phyloP scores from a whole-genome alignment of 805 yeast genomes.

The Ogataea kodamae region DNA sequence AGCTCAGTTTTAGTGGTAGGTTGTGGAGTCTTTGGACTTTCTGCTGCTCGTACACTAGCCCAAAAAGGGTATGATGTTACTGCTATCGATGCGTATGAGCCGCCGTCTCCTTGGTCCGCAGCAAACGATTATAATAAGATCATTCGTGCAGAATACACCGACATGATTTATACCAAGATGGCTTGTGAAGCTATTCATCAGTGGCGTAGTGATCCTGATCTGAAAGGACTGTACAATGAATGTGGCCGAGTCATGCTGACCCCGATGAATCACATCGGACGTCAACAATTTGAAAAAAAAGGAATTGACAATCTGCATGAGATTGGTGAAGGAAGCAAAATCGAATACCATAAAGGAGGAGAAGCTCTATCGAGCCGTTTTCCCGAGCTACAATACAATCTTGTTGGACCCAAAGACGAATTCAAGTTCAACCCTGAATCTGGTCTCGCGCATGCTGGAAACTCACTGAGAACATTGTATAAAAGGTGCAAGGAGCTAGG shows the following conservation, averaged over 20 bases:
- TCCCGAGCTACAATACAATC: slow-evolving; percentile 18
- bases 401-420: slow-evolving; percentile 13
- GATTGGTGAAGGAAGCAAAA: slow-evolving; percentile 27
- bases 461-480: slow-evolving; percentile 35
- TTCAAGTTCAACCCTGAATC: slow-evolving; percentile 37
- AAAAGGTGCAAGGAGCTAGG: slow-evolving; percentile 29
- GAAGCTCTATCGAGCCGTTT: slow-evolving; percentile 27
- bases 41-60: slow-evolving; percentile 44
- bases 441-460: slow-evolving; percentile 42
- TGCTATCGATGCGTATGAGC: slow-evolving; percentile 46
- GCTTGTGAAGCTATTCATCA: slow-evolving; percentile 42
- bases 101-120: slow-evolving; percentile 73
- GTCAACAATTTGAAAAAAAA: slow-evolving; percentile 37
- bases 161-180: slow-evolving; percentile 39
- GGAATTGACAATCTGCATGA: slow-evolving; percentile 35
- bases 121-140: slow-evolving; percentile 61
- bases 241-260: slow-evolving; percentile 43
- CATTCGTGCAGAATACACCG: slow-evolving; percentile 45
- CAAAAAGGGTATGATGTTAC: slow-evolving; percentile 33
- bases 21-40: slow-evolving; percentile 59
- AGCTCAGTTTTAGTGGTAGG: slow-evolving; percentile 45
- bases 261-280: slow-evolving; percentile 31
- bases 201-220: slow-evolving; percentile 38
- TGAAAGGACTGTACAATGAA: slow-evolving; percentile 34
- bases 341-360: slow-evolving; percentile 32